Percentiles rank a stretch among this genome's conserved stretches.
These are phyloP conservation scores for Apiospora malaysiana DNA, from an alignment of 2,329 filamentous ascomycete species.

Conservation along the genomic window DNA sequence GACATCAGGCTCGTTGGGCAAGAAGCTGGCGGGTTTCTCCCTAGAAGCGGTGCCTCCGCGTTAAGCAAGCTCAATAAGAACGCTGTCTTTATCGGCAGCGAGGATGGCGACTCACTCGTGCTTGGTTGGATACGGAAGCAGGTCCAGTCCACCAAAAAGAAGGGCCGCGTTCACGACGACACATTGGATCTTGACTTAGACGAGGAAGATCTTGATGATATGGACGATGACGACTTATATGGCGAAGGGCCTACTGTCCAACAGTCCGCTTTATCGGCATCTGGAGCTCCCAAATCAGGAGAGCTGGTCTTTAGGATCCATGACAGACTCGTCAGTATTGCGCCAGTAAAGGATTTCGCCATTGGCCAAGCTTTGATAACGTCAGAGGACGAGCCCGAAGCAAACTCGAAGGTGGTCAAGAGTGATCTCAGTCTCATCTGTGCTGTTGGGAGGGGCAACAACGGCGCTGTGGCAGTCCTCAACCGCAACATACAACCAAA, in stretches of 20 bases:
- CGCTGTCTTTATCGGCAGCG: constrained; percentile 83
- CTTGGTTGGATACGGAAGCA: constrained; percentile 79
- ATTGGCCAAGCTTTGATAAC: constrained; percentile 63
- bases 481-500: constrained; percentile 79
- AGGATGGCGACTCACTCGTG: constrained; percentile 80
- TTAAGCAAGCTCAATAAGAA: constrained; percentile 71
- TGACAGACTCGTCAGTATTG: constrained; percentile 78
- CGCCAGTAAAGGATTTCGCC: constrained; percentile 77
- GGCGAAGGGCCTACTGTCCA: constrained; percentile 56
- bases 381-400: constrained; percentile 50
- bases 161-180: constrained; percentile 63
- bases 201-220: constrained; percentile 59
- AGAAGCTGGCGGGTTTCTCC: constrained; percentile 66
- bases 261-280: constrained; percentile 30
- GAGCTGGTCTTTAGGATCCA: constrained; percentile 78
- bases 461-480: constrained; percentile 75
- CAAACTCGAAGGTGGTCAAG: constrained; percentile 52
- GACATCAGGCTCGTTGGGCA: constrained; percentile 69
- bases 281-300: constrained; percentile 56
- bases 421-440: constrained; percentile 66
- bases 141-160: constrained; percentile 65
- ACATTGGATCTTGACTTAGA: constrained; percentile 56
- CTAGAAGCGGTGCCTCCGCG: constrained; percentile 71
- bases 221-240: constrained; percentile 71
- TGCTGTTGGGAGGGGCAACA: constrained; percentile 67